Evolutionary conservation across 106 monocot genomes (phyloP).

Genomic region (Iris macrosiphon): DNA sequence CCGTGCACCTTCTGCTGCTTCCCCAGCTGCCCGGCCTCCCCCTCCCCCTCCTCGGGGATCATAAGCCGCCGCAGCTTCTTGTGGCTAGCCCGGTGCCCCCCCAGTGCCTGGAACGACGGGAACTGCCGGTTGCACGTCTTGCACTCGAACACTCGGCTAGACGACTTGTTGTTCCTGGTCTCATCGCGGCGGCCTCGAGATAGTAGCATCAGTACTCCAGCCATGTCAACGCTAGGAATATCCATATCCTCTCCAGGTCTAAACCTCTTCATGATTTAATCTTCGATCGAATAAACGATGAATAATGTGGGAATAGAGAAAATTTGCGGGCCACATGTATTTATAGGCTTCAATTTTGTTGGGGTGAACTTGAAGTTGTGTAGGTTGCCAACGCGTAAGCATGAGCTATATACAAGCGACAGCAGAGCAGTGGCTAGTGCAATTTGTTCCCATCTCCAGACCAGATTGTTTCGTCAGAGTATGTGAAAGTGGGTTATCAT

Average conservation of each 20-base stretch:
- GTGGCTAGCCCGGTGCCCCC: constrained; percentile 68
- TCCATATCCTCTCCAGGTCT: constrained; percentile 4
- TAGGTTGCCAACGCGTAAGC: neutral
- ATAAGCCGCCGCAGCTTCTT: constrained; percentile 11
- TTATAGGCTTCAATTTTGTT: no score
- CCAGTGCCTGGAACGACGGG: constrained; percentile 66
- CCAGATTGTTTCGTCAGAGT: no score
- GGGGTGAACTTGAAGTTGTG: neutral
- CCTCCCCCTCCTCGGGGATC: neutral
- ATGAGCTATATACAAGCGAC: neutral
- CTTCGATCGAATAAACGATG: neutral
- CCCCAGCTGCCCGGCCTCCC: neutral
- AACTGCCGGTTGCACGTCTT: constrained; percentile 69
- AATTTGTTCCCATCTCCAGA: no score
- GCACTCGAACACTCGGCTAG: constrained; percentile 42
- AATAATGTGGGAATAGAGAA: neutral
- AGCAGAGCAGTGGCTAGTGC: no score
- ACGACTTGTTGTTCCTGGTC: neutral
- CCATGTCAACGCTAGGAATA: constrained; percentile 11
- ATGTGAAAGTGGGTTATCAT: no score
- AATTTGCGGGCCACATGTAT: no score
- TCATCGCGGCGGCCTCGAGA: neutral
- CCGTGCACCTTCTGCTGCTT: constrained; percentile 11
- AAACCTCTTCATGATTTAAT: constrained; percentile 3
- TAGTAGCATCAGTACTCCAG: constrained; percentile 13